A percentile compares a stretch with the other conserved stretches of the same genome.
Conservation (phyloP, 805 yeast species). For the Candida easanensis region DNA sequence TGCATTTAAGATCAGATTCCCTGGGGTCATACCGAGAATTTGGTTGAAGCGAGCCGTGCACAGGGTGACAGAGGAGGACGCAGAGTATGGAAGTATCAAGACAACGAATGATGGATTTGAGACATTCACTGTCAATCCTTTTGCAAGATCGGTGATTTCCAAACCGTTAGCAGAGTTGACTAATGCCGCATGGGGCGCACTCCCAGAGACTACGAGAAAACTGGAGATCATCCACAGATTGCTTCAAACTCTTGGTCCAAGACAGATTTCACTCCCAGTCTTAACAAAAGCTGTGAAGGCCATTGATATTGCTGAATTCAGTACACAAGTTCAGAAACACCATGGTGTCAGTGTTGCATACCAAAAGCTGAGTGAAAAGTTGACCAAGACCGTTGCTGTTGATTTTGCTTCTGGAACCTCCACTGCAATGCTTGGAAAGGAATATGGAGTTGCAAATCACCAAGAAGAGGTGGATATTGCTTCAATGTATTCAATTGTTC, state of each 20-base stretch:
- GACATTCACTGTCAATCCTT: conserved; percentile 31
- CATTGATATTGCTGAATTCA: conserved; percentile 31
- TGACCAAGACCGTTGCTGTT: conserved; percentile 20
- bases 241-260: conserved; percentile 41
- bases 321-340: conserved; percentile 15
- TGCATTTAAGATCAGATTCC: conserved; percentile 50
- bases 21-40: conserved; percentile 43
- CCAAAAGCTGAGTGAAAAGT: conserved; percentile 18
- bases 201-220: conserved; percentile 39
- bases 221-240: conserved; percentile 45
- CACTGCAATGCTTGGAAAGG: conserved; percentile 17
- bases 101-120: conserved; percentile 27
- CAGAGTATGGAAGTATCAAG: conserved; percentile 31
- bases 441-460: conserved; percentile 8
- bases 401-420: conserved; percentile 28
- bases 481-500: conserved; percentile 41
- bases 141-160: conserved; percentile 32
- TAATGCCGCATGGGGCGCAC: conserved; percentile 36
- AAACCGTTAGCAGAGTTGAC: conserved; percentile 38
- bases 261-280: conserved; percentile 37
- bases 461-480: conserved; percentile 24
- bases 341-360: conserved; percentile 28
- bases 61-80: conserved; percentile 11
- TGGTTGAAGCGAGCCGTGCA: conserved; percentile 32
- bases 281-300: conserved; percentile 34